phyloP scores from a whole-genome alignment of 1,284 basidiomycete genomes.

The Trichosporon sp. region DNA sequence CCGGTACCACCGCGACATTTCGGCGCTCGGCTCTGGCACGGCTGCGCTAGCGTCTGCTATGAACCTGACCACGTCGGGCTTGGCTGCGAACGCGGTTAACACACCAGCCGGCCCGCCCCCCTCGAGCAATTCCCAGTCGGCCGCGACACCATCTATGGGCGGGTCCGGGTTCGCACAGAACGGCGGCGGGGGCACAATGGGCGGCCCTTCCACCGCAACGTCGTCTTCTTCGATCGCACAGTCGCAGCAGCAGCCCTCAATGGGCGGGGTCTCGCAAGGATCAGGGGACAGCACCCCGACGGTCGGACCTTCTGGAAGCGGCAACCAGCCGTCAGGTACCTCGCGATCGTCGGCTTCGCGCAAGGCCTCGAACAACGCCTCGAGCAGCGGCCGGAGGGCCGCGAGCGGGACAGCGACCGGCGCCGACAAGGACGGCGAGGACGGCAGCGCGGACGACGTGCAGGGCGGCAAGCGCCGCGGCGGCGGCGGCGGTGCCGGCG shows the following conservation, averaged over 20 bases:
- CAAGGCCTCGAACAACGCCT: not conserved
- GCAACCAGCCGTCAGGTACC: not conserved
- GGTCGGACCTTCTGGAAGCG: not conserved
- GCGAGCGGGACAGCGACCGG: not conserved
- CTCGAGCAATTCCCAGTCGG: not conserved
- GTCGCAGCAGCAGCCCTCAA: not conserved
- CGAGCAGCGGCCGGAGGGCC: constrained; percentile 2
- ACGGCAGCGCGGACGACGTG: constrained; percentile 10
- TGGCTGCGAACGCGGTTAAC: constrained; percentile 1
- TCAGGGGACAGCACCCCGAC: not conserved
- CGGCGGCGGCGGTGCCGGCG: too few species aligned
- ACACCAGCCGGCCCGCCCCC: not conserved
- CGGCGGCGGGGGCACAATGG: not conserved
- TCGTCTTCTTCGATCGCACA: constrained; percentile 1
- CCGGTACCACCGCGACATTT: constrained; percentile 21
- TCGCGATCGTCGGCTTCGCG: not conserved
- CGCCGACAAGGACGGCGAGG: constrained; percentile 15
- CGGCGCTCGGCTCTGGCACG: constrained; percentile 11
- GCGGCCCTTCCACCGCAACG: not conserved
- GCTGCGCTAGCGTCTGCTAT: constrained; percentile 14
- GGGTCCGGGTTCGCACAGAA: not conserved
- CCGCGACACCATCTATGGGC: not conserved
- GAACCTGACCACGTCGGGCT: constrained; percentile 15
- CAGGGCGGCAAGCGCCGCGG: constrained; percentile 9
- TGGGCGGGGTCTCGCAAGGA: not conserved